phyloP scores from a whole-genome alignment of 2,329 filamentous ascomycete species.

The Aspergillus pseudoglaucus region DNA sequence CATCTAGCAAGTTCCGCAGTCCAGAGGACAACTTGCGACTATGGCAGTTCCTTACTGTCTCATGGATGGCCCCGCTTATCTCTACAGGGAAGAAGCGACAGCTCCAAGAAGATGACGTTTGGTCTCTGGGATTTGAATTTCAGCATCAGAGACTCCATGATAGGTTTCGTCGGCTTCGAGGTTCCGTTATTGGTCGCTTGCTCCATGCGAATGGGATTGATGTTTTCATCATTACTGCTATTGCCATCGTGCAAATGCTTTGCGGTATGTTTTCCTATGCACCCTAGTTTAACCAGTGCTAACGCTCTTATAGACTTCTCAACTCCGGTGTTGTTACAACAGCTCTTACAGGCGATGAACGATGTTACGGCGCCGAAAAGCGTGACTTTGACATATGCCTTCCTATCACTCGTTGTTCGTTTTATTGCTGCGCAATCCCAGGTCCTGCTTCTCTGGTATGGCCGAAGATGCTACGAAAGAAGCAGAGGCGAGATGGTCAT shows the following conservation, averaged over 20 bases:
- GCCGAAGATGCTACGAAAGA: slow-evolving; percentile 75
- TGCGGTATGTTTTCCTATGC: slow-evolving; percentile 36
- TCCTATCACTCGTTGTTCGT: slow-evolving; percentile 55
- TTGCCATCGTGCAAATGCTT: slow-evolving; percentile 59
- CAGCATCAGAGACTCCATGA: slow-evolving; percentile 71
- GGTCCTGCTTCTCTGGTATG: slow-evolving; percentile 71
- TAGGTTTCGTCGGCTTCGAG: slow-evolving; percentile 64
- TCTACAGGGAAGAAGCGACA: slow-evolving; percentile 57
- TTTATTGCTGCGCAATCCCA: slow-evolving; percentile 58
- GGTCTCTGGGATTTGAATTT: slow-evolving; percentile 72
- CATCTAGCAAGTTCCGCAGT: slow-evolving; percentile 57
- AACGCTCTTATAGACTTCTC: slow-evolving; percentile 44
- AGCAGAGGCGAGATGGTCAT: slow-evolving; percentile 80
- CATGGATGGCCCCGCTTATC: slow-evolving; percentile 74
- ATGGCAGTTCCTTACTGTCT: slow-evolving; percentile 79
- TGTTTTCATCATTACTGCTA: slow-evolving; percentile 58
- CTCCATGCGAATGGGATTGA: slow-evolving; percentile 74
- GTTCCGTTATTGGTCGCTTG: slow-evolving; percentile 64
- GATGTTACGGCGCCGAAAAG: slow-evolving; percentile 44
- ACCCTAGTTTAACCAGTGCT: background rate
- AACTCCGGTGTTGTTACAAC: slow-evolving; percentile 64
- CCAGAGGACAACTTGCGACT: slow-evolving; percentile 74
- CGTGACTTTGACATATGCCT: slow-evolving; percentile 59
- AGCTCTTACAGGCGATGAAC: slow-evolving; percentile 62
- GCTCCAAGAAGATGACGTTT: slow-evolving; percentile 72